phyloP scores from a whole-genome alignment of 2,329 filamentous ascomycete genomes.

The Pseudopithomyces chartarum region DNA sequence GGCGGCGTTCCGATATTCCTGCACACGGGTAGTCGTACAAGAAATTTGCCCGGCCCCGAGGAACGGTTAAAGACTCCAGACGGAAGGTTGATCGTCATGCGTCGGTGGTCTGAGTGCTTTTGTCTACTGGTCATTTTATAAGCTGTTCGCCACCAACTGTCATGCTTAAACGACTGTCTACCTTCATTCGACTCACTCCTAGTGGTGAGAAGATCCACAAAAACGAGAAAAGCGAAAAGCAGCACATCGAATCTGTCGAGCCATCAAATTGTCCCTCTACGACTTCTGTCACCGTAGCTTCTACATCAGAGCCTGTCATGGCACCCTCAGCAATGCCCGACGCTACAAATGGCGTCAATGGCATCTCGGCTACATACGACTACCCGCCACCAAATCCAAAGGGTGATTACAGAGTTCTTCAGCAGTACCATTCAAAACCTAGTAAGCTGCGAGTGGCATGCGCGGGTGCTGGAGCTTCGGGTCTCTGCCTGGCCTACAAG shows the following conservation, averaged over 20 bases:
- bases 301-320: slow-evolving; percentile 19
- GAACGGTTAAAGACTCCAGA: slow-evolving; percentile 38
- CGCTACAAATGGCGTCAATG: slow-evolving; percentile 32
- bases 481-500: slow-evolving; percentile 40
- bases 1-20: slow-evolving; percentile 14
- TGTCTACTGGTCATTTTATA: slow-evolving; percentile 9
- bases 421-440: slow-evolving; percentile 42
- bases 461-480: slow-evolving; percentile 36
- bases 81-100: slow-evolving; percentile 17
- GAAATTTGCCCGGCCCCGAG: slow-evolving; percentile 15
- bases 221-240: background rate
- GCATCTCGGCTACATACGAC: slow-evolving; percentile 29
- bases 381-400: slow-evolving; percentile 38
- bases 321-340: slow-evolving; percentile 37
- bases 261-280: background rate
- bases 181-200: background rate
- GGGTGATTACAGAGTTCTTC: slow-evolving; percentile 35
- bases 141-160: slow-evolving; percentile 4
- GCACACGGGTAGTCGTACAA: slow-evolving; percentile 1
- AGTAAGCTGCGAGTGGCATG: slow-evolving; percentile 36
- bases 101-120: slow-evolving; percentile 21
- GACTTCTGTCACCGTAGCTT: background rate
- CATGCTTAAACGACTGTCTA: slow-evolving; percentile 10
- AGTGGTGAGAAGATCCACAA: background rate
- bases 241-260: background rate